phyloP scores from a whole-genome alignment of 2,329 filamentous ascomycete genomes.

The Aspergillus novofumigatus region DNA sequence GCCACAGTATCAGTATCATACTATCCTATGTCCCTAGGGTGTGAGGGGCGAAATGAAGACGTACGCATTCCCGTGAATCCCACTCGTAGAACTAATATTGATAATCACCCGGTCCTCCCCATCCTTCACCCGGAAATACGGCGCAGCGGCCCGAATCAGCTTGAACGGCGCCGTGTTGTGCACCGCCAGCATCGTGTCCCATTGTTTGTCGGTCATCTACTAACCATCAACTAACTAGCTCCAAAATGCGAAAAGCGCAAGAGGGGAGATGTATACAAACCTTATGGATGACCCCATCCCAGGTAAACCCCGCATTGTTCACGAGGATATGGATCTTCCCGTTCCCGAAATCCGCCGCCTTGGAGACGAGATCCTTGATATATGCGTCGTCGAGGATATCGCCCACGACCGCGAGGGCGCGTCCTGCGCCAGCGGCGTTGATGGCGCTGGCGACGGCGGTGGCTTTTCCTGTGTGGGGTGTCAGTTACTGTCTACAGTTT shows the following conservation, averaged over 20 bases:
- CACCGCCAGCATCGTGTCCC: conserved; percentile 79
- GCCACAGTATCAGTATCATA: neutral
- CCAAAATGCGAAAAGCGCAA: neutral
- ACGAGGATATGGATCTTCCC: conserved; percentile 90
- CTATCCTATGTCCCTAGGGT: too few relatives aligned
- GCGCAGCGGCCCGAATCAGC: conserved; percentile 72
- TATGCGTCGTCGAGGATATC: conserved; percentile 71
- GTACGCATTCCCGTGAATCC: conserved; percentile 74
- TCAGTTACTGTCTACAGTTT: neutral
- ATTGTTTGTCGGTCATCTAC: conserved; percentile 80
- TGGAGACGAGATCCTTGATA: conserved; percentile 66
- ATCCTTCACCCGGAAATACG: conserved; percentile 84
- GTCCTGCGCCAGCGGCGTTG: conserved; percentile 57
- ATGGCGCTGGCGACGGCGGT: conserved; percentile 65
- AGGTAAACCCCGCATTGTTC: conserved; percentile 89
- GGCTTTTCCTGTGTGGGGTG: conserved; percentile 59
- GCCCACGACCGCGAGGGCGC: conserved; percentile 69
- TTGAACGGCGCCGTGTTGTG: conserved; percentile 85
- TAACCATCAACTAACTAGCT: neutral
- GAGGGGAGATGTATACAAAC: conserved; percentile 27
- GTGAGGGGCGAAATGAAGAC: too few relatives aligned
- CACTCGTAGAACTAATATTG: conserved; percentile 79
- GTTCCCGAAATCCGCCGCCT: conserved; percentile 72
- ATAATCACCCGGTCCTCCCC: conserved; percentile 73
- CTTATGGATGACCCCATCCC: conserved; percentile 90